Evolutionary conservation across 768 basidiomycete genomes (phyloP), one percentile per base, ranked within the genome.

Genomic region (Leccinum pellstonianum): DNA sequence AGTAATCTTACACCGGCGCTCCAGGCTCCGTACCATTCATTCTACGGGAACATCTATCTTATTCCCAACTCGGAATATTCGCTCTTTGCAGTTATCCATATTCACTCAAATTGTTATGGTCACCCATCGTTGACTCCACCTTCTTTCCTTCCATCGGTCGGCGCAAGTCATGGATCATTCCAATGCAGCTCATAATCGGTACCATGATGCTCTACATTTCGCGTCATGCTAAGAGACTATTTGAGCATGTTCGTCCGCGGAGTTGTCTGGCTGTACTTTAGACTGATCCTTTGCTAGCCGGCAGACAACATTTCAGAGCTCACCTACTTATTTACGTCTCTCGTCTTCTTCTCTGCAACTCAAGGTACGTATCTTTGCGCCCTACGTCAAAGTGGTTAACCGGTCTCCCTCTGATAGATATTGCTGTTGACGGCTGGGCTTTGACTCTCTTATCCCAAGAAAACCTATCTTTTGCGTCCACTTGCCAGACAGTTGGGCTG

Each of bases 161-260:
- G 53, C 82, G 97, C 63, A 99, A 98, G 75, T 95, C 93, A 62
- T 99, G 97, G 97, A 98, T 99, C 65, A 88, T 98, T 62, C 97
- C 97, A 48, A 97, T 99, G 82, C 97, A 99, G 73, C 72, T 87
- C 33, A 85, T 94, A 63, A 90, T 98, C 53, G 97, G 94, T 46
- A 79, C 83, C 46, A 77, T 94, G 60, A 91, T 93, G 90, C 67
- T 91, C 38, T 87, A 86, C 66, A 86, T 93, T 61, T 90, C 91
- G 5, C 71, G 83, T 56, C 85, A 89, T 65, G 87, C 88, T 7
- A 82, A 93, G 67, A 82, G 82, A 64, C 77, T 95, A 63, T 82
- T 97, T 74, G 85, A 90, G 58, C 83, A 90, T 67, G 95, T 95
- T 67, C 64, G 77, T 68, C 25, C 55, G 48, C 58, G 25, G 21